Evolutionary conservation across 2,329 filamentous ascomycete genomes (phyloP), one percentile per base, ranked within the genome.

Genomic region (Ceratocystis lukuohia): DNA sequence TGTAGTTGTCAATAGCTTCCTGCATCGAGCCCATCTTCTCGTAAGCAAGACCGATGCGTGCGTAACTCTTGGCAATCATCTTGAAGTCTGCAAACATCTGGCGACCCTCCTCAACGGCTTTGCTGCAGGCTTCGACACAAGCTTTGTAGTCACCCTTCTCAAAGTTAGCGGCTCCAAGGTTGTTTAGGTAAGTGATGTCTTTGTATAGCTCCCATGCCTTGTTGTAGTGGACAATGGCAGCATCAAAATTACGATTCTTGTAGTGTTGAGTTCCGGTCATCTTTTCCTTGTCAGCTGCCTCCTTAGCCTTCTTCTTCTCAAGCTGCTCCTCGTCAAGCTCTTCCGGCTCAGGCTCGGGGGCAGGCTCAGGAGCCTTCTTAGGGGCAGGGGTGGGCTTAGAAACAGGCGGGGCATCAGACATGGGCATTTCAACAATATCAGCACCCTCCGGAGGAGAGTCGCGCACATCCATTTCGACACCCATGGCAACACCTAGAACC

Each of bases 151-250:
- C 94, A 67, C 91, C 92, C 81, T 97, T 96, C 77, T 99, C 94
- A 72, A 92, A 97, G 73, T 95, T 85, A 68, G 93, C 94, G 2
- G 94, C 94, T 68, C 91, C 91, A 41, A 96, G 83, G 78, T 99
- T 99, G 80, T 95, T 99, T 68, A 97, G 82, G 78, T 99, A 99
- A 17, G 93, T 94, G 73, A 99, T 96, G 73, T 99, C 94, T 81
- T 96, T 94, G 84, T 90, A 82, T 48, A 89, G 77, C 68, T 96
- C 92, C 94, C 94, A 99, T 0, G 94, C 94, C 76, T 96, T 95
- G 75, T 77, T 84, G 81, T 99, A 99, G 79, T 99, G 91, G 74
- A 87, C 85, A 72, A 99, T 96, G 63, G 94, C 94, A 73, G 88
- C 86, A 72, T 97, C 94, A 71, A 99, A 96, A 74, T 96, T 87